Evolutionary conservation across 208 protist genomes (phyloP).

Genomic region (Wallacemonas sp.): DNA sequence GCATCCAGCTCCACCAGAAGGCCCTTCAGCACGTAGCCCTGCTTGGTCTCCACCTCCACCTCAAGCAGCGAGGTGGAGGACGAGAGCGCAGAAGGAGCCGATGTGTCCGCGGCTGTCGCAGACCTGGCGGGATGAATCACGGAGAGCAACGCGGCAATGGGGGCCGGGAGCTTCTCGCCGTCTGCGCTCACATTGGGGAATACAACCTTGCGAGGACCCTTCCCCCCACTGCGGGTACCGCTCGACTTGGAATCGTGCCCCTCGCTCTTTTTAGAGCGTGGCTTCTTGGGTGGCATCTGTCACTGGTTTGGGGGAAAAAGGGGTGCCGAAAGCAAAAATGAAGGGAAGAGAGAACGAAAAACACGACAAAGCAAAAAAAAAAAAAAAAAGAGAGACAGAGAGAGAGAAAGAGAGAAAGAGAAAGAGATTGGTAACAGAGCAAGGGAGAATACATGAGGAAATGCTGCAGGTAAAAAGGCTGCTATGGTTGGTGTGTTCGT

Average conservation of each 20-base stretch:
- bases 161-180: conserved; percentile 5
- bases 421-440: too few species aligned
- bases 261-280: background rate
- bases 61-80: conserved; percentile 24
- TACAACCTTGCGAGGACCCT: background rate
- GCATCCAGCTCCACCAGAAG: conserved; percentile 61
- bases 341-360: background rate
- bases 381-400: conserved; percentile 20
- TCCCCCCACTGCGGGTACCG: background rate
- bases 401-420: conserved; percentile 9
- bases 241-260: background rate
- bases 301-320: too few species aligned
- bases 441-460: too few species aligned
- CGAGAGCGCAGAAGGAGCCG: conserved; percentile 3
- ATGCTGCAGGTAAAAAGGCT: too few species aligned
- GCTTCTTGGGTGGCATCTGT: conserved; percentile 15
- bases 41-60: conserved; percentile 81
- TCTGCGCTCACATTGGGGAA: background rate
- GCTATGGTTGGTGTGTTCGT: too few species aligned
- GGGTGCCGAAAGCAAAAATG: background rate
- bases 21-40: conserved; percentile 83
- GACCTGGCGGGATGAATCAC: conserved; percentile 20
- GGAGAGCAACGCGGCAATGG: conserved; percentile 26
- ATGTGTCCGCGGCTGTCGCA: conserved; percentile 14
- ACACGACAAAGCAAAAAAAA: too few species aligned